Conservation (phyloP, 73 alveolate genomes). For the Tetrahymena borealis region DNA sequence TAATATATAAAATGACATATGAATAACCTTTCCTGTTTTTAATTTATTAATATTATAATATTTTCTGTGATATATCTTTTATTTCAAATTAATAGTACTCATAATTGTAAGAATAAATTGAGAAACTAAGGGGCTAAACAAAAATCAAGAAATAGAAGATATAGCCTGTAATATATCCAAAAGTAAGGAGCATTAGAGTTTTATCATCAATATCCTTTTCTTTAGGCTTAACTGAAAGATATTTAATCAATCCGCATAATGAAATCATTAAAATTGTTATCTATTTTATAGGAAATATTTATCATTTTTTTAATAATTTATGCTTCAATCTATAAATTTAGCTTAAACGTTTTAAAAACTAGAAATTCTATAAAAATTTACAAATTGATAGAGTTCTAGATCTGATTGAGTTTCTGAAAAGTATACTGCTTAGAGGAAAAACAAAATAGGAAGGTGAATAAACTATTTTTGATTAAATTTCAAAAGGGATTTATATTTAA, state of each 20-base stretch:
- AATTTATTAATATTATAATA: neutral
- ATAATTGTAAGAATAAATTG: neutral
- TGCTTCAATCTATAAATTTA: too few species aligned
- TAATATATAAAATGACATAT: slow-evolving; percentile 7
- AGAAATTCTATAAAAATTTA: too few species aligned
- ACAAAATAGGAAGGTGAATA: neutral
- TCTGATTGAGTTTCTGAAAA: neutral
- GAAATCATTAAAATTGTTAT: neutral
- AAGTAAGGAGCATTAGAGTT: neutral
- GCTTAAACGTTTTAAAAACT: too few species aligned
- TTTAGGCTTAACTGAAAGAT: neutral
- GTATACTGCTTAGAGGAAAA: neutral
- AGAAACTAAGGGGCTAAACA: slow-evolving; percentile 33
- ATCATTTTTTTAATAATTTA: too few species aligned
- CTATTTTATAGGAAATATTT: too few species aligned
- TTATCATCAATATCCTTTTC: neutral
- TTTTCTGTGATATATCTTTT: neutral
- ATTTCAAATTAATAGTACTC: neutral
- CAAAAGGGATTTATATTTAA: too few species aligned
- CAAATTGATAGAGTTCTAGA: neutral
- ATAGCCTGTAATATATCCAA: neutral
- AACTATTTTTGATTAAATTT: neutral
- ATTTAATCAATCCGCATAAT: neutral
- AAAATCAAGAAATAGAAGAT: slow-evolving; percentile 8
- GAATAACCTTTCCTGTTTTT: slow-evolving; percentile 18